Evolutionary conservation across 495 filamentous ascomycete genomes (phyloP).

Genomic region (Rhypophila decipiens): DNA sequence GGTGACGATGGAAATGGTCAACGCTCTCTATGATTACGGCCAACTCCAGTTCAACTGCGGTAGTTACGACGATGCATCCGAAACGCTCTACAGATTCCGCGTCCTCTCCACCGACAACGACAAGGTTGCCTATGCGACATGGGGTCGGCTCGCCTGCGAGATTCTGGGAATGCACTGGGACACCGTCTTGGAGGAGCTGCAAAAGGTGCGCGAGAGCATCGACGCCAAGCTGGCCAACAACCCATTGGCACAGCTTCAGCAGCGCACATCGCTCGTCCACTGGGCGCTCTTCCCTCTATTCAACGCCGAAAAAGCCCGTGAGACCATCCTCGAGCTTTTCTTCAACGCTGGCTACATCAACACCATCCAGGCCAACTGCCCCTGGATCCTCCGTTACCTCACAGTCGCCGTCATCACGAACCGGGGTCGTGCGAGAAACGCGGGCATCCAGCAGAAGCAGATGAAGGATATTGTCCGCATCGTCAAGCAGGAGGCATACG

Average conservation of each 20-base stretch:
- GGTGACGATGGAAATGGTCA: constrained; percentile 90
- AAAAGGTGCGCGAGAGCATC: constrained; percentile 88
- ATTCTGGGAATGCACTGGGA: constrained; percentile 94
- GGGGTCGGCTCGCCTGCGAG: constrained; percentile 92
- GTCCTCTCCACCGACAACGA: constrained; percentile 96
- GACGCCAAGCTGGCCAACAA: constrained; percentile 91
- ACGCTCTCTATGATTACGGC: constrained; percentile 88
- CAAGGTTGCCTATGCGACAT: constrained; percentile 88
- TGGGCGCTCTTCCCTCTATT: constrained; percentile 99
- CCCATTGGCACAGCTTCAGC: constrained; percentile 85
- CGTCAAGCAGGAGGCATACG: constrained; percentile 92
- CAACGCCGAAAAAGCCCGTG: constrained; percentile 89
- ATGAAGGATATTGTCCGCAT: constrained; percentile 93
- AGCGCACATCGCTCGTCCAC: constrained; percentile 95
- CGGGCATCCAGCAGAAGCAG: constrained; percentile 89
- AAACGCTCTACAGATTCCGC: constrained; percentile 91
- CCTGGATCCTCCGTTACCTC: constrained; percentile 94
- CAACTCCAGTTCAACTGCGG: constrained; percentile 96
- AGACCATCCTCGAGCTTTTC: constrained; percentile 87
- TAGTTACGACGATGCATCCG: constrained; percentile 79
- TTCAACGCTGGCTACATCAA: constrained; percentile 97
- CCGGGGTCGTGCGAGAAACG: constrained; percentile 75
- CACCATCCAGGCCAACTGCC: constrained; percentile 95
- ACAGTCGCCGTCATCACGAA: constrained; percentile 94
- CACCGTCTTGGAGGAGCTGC: constrained; percentile 87